Evolutionary conservation across 1,284 basidiomycete genomes (phyloP), one percentile per base, ranked within the genome.

Genomic region (Ganoderma sinense): DNA sequence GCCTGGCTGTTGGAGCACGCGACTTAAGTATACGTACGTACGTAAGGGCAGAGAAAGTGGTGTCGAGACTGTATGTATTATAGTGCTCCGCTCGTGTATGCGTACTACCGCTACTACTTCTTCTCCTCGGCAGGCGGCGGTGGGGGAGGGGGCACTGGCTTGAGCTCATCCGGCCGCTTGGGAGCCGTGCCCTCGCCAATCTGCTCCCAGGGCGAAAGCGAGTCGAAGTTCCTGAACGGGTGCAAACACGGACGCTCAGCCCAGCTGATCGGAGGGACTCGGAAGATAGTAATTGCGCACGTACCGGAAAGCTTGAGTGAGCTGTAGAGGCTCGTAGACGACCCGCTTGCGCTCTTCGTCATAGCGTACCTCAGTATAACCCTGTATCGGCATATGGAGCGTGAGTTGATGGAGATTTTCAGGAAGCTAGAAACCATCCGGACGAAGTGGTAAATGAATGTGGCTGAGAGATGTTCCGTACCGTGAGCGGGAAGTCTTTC

Each of bases 281-380:
- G 39, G 39, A 43, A 18, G 26, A 40, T 26, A 3, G 13, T 23
- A 4, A 3, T 4, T 10, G 20, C 56, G 80, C 85, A 80, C 85
- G 71, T 75, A 96, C 94, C 97, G 91, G 92, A 98, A 99, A 56
- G 97, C 97, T 83, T 99, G 98, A 11, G 97, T 97, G 74, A 99
- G 89, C 81, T 99, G 98, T 68, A 99, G 86, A 36, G 98, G 98
- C 81, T 99, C 98, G 78, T 97, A 97, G 31, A 99, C 97, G 68
- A 99, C 97, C 61, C 97, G 95, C 85, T 99, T 99, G 81, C 95
- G 92, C 85, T 98, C 97, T 84, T 99, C 98, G 79, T 99, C 97
- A 80, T 99, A 99, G 68, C 98, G 92, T 62, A 99, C 89, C 83
- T 99, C 98, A 13, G 96, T 95, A 84, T 99, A 99, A 43, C 97